Percentiles rank a stretch among this genome's conserved stretches.
phyloP scores from a whole-genome alignment of 2,329 filamentous ascomycete species.

The Cyphellophora europaea region DNA sequence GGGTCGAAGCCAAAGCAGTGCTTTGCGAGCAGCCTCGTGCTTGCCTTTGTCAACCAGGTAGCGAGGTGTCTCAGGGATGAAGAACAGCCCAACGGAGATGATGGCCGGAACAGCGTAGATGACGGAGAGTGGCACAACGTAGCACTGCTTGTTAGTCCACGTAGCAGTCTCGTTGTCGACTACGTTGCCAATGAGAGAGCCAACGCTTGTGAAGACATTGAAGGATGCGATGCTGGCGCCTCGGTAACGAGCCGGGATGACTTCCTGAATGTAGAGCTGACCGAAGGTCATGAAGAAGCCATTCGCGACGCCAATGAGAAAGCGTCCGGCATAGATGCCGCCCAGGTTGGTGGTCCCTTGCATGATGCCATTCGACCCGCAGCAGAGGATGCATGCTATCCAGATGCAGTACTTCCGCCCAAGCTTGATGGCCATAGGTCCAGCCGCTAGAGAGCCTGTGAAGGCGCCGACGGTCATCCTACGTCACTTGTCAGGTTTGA shows the following conservation, averaged over 20 bases:
- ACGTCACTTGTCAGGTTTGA: too few relatives aligned
- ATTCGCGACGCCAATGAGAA: constrained; percentile 48
- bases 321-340: constrained; percentile 45
- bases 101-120: constrained; percentile 23
- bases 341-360: constrained; percentile 46
- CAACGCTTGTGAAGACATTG: constrained; percentile 39
- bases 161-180: constrained; percentile 36
- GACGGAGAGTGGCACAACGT: constrained; percentile 27
- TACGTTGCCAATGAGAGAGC: constrained; percentile 32
- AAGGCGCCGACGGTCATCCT: constrained; percentile 39
- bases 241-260: constrained; percentile 40
- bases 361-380: constrained; percentile 47
- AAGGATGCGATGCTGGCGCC: constrained; percentile 40
- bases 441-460: constrained; percentile 28
- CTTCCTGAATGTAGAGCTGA: constrained; percentile 43
- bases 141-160: constrained; percentile 24
- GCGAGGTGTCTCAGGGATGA: constrained; percentile 26
- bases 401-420: constrained; percentile 38
- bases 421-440: constrained; percentile 29
- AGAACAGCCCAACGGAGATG: constrained; percentile 21
- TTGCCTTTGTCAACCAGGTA: constrained; percentile 23
- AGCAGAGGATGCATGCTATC: constrained; percentile 40
- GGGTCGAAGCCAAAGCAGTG: constrained; percentile 28
- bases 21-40: constrained; percentile 24
- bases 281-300: constrained; percentile 50